These are phyloP conservation scores for Aspergillus hiratsukae DNA, from an alignment of 2,329 filamentous ascomycete genomes.

Conservation along the genomic window DNA sequence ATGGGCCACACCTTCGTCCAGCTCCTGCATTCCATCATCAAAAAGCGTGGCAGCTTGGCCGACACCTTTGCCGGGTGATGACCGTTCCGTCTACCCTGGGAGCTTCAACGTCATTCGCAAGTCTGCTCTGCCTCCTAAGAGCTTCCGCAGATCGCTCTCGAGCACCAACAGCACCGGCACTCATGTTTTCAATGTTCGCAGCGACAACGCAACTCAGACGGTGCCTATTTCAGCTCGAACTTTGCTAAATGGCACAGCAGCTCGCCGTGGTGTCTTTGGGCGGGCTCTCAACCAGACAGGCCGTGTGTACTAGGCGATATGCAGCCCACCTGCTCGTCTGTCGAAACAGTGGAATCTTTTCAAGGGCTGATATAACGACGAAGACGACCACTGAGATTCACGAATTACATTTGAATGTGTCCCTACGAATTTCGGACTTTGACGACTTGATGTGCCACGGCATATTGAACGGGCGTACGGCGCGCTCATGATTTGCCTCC, in stretches of 20 bases:
- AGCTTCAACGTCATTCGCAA: neutral
- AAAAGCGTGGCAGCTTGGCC: neutral
- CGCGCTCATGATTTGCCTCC: neutral
- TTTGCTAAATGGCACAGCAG: constrained; percentile 6
- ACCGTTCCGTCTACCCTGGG: neutral
- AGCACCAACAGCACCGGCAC: constrained; percentile 1
- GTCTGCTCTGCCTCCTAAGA: neutral
- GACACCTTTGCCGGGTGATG: neutral
- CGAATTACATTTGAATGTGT: neutral
- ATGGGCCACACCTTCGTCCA: constrained; percentile 8
- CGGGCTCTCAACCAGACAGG: neutral
- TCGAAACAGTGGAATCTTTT: neutral
- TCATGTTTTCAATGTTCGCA: constrained; percentile 2
- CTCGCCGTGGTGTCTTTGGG: neutral
- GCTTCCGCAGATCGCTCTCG: neutral
- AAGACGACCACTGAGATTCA: neutral
- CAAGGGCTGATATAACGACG: neutral
- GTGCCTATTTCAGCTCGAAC: constrained; percentile 5
- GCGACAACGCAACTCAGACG: constrained; percentile 3
- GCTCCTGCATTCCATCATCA: constrained; percentile 1
- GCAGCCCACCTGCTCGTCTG: neutral
- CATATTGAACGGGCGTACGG: neutral
- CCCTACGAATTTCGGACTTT: neutral
- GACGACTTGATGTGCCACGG: neutral
- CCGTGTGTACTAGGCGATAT: neutral